Evolutionary conservation across 208 protist genomes (phyloP).

Genomic region (Tritrichomonas musculus): DNA sequence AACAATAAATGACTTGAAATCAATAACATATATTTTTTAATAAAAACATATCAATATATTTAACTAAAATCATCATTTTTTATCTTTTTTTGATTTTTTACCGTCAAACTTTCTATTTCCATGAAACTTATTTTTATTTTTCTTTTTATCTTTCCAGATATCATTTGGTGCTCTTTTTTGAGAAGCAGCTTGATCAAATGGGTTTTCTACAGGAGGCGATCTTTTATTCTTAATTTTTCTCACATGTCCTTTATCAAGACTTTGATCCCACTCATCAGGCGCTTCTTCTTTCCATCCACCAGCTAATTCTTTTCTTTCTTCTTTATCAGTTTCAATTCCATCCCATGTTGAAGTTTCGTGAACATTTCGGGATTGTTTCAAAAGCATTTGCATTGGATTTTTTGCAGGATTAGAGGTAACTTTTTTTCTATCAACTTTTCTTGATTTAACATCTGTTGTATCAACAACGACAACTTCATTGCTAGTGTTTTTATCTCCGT

Average conservation of each 20-base stretch:
- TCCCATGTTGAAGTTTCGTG: not conserved
- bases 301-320: not conserved
- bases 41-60: too few species aligned
- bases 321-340: not conserved
- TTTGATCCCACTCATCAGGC: conserved; percentile 2
- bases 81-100: too few species aligned
- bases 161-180: not conserved
- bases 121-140: too few species aligned
- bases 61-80: too few species aligned
- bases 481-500: not conserved
- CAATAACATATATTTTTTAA: too few species aligned
- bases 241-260: not conserved
- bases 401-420: not conserved
- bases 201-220: not conserved
- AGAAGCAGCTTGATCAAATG: not conserved
- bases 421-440: not conserved
- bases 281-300: not conserved
- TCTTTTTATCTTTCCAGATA: not conserved
- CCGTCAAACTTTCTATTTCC: too few species aligned
- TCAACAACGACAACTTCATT: not conserved
- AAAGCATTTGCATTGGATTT: not conserved
- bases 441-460: not conserved
- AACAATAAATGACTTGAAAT: too few species aligned
- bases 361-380: not conserved
- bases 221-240: not conserved